Evolutionary conservation across 2,329 filamentous ascomycete genomes (phyloP).

Genomic region (Metarhizium rileyi): DNA sequence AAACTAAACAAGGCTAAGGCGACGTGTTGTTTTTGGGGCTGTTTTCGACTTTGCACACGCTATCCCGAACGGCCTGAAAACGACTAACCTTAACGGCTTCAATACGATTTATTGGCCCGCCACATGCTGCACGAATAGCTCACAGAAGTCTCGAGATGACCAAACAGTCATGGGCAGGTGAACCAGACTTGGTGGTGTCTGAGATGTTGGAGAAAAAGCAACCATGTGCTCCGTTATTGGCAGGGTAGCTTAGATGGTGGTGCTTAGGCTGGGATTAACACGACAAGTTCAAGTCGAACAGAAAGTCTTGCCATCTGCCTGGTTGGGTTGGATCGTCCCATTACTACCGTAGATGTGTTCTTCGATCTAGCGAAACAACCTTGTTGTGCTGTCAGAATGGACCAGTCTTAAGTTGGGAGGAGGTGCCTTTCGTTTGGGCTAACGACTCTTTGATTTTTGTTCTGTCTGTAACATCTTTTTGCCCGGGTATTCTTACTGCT

Average conservation of each 20-base stretch:
- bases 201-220: constrained; percentile 10
- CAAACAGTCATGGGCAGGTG: constrained; percentile 2
- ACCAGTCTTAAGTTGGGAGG: background rate
- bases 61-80: background rate
- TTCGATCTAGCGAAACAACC: background rate
- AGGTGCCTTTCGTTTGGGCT: background rate
- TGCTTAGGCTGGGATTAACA: background rate
- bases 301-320: constrained; percentile 2
- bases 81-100: background rate
- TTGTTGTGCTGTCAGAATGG: background rate
- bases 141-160: background rate
- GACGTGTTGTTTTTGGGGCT: background rate
- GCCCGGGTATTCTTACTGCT: background rate
- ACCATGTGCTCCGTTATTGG: background rate
- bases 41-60: background rate
- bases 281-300: background rate
- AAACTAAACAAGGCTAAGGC: background rate
- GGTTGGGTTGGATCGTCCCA: constrained; percentile 2
- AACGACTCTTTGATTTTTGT: background rate
- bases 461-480: background rate
- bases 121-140: background rate
- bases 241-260: background rate
- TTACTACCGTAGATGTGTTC: background rate
- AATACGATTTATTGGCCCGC: background rate
- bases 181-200: constrained; percentile 9